phyloP scores from a whole-genome alignment of 2,329 filamentous ascomycete species.

The Pestalotiopsis sp. region DNA sequence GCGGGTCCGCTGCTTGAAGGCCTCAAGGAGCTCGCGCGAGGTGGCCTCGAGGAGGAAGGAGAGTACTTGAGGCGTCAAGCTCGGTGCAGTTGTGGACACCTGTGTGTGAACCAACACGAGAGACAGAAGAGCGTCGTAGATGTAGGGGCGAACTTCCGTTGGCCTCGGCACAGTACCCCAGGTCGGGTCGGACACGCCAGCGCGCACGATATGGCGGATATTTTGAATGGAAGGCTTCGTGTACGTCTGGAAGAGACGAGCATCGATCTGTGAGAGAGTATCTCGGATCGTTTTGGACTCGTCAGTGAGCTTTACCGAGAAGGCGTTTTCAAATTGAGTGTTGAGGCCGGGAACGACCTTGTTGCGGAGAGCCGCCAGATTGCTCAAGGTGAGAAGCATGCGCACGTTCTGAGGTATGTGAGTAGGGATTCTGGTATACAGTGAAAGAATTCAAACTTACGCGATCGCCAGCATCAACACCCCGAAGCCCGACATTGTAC shows the following conservation, averaged over 20 bases:
- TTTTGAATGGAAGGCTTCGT: slow-evolving; percentile 74
- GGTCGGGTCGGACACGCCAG: slow-evolving; percentile 69
- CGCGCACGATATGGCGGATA: slow-evolving; percentile 70
- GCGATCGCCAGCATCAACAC: slow-evolving; percentile 58
- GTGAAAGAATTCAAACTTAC: slow-evolving; percentile 41
- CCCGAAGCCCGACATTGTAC: slow-evolving; percentile 44
- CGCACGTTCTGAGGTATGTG: slow-evolving; percentile 70
- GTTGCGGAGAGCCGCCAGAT: slow-evolving; percentile 80
- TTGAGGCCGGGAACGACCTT: slow-evolving; percentile 88
- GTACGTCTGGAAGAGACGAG: slow-evolving; percentile 89
- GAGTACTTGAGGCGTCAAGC: slow-evolving; percentile 79
- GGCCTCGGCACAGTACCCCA: slow-evolving; percentile 73
- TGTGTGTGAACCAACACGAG: slow-evolving; percentile 93
- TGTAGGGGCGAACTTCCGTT: slow-evolving; percentile 79
- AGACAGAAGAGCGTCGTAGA: slow-evolving; percentile 82
- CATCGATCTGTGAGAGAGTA: slow-evolving; percentile 87
- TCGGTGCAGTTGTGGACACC: slow-evolving; percentile 76
- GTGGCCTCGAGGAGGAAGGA: slow-evolving; percentile 85
- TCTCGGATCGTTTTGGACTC: slow-evolving; percentile 91
- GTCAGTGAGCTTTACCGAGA: slow-evolving; percentile 91
- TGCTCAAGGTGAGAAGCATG: slow-evolving; percentile 91
- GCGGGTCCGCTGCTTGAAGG: slow-evolving; percentile 67
- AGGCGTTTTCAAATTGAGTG: slow-evolving; percentile 88
- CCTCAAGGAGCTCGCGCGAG: slow-evolving; percentile 77
- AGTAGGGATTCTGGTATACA: neutral